Evolutionary conservation across 2,329 filamentous ascomycete genomes (phyloP).

Genomic region (Atkinsonella texensis): DNA sequence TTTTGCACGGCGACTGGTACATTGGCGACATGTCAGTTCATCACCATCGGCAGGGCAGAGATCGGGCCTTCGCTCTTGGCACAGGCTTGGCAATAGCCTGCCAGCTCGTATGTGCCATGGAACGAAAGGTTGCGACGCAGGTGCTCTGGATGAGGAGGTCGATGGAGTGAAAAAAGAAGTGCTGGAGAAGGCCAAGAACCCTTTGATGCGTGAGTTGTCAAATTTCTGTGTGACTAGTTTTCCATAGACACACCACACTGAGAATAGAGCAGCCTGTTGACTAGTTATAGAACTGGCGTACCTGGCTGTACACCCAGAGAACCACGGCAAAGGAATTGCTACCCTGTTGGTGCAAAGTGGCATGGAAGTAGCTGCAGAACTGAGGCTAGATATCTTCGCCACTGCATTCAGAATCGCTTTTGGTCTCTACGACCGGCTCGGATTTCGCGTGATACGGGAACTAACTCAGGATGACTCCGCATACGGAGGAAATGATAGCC

Average conservation of each 20-base stretch:
- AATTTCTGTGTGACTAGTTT: no score
- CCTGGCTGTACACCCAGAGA: no score
- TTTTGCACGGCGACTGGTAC: constrained; percentile 6
- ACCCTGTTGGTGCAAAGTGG: not conserved
- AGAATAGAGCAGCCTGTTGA: not conserved
- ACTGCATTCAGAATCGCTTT: not conserved
- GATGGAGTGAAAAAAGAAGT: not conserved
- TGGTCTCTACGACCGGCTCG: not conserved
- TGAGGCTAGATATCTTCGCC: not conserved
- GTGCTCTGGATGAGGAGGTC: not conserved
- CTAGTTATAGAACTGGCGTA: no score
- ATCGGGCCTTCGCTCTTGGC: not conserved
- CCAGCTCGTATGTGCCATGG: not conserved
- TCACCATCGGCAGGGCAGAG: not conserved
- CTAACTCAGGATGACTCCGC: not conserved
- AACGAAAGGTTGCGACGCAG: not conserved
- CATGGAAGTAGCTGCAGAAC: not conserved
- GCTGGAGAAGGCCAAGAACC: not conserved
- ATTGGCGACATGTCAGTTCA: constrained; percentile 10
- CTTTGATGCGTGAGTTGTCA: not conserved
- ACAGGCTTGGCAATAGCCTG: not conserved
- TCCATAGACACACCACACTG: not conserved
- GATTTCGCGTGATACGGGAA: not conserved
- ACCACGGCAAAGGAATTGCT: not conserved
- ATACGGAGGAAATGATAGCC: not conserved